These are phyloP conservation scores for Suhomyces bokatorum DNA, from an alignment of 1,139 yeast species.

Conservation along the genomic window DNA sequence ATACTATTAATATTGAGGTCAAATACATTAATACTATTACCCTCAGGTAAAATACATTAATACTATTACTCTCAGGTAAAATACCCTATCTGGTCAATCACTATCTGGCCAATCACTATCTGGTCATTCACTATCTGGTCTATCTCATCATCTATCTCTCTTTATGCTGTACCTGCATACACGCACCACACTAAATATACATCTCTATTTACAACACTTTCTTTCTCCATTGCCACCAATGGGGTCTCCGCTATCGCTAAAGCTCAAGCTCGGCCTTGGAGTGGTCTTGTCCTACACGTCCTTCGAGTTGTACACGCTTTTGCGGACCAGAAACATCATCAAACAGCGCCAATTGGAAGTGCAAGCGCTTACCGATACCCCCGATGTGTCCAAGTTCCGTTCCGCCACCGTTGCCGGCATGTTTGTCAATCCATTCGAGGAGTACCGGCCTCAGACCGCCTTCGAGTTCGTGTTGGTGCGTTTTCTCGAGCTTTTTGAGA, in stretches of 20 bases:
- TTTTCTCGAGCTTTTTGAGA: slow-evolving; percentile 66
- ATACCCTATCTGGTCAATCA: too few species aligned
- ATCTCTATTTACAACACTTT: too few species aligned
- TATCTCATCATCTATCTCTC: too few species aligned
- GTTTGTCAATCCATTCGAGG: slow-evolving; percentile 89
- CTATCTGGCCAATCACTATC: too few species aligned
- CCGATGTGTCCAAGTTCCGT: slow-evolving; percentile 34
- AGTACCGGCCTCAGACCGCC: slow-evolving; percentile 85
- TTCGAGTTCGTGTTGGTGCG: slow-evolving; percentile 80
- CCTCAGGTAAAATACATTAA: too few species aligned
- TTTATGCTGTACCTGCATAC: not conserved
- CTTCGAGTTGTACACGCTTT: slow-evolving; percentile 63
- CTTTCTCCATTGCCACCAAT: not conserved
- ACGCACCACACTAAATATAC: not conserved
- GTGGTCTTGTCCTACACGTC: slow-evolving; percentile 64
- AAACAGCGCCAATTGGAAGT: slow-evolving; percentile 48
- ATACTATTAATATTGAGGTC: too few species aligned
- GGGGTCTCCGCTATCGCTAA: slow-evolving; percentile 19
- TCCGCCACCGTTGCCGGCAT: slow-evolving; percentile 70
- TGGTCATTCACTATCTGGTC: too few species aligned
- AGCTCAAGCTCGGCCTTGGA: slow-evolving; percentile 51
- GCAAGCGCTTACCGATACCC: slow-evolving; percentile 14
- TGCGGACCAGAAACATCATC: slow-evolving; percentile 57
- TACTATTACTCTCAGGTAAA: too few species aligned
- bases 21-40: too few species aligned